These are phyloP conservation scores for Cymbopogon flexuosus DNA, from an alignment of 202 grass and related monocot species.

Conservation along the genomic window DNA sequence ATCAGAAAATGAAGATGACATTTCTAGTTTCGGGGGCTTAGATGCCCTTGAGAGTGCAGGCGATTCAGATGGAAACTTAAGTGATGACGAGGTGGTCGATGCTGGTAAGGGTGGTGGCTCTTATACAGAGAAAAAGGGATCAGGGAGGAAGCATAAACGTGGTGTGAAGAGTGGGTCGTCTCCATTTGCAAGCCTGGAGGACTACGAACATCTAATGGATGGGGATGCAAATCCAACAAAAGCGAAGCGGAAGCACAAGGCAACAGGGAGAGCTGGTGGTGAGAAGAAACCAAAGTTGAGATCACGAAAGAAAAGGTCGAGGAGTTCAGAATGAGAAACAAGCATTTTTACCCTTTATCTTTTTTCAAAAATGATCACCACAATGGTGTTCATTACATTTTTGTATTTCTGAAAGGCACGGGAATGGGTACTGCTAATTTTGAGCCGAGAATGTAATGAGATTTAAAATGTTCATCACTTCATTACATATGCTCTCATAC, in stretches of 20 bases:
- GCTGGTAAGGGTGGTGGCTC: neutral
- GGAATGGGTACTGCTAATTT: neutral
- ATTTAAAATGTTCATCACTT: neutral
- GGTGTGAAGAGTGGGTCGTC: slow-evolving; percentile 33
- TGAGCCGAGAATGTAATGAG: neutral
- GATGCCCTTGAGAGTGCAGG: slow-evolving; percentile 8
- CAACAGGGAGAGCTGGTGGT: slow-evolving; percentile 16
- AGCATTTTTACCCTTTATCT: neutral
- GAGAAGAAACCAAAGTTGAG: slow-evolving; percentile 40
- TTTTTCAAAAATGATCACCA: neutral
- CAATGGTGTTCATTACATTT: neutral
- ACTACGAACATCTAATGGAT: slow-evolving; percentile 66
- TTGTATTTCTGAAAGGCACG: slow-evolving; percentile 11
- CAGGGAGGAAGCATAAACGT: slow-evolving; percentile 47
- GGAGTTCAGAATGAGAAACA: slow-evolving; percentile 37
- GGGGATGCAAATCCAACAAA: neutral
- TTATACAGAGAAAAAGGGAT: slow-evolving; percentile 10
- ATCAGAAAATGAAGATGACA: slow-evolving; percentile 17
- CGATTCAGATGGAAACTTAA: slow-evolving; percentile 30
- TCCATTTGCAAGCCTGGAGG: slow-evolving; percentile 82
- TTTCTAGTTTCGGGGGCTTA: neutral
- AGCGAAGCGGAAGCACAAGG: slow-evolving; percentile 36
- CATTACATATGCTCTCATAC: neutral
- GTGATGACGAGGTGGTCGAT: slow-evolving; percentile 13
- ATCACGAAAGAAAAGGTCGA: slow-evolving; percentile 36